phyloP scores from a whole-genome alignment of 352 stramenopile species.

The Pythium plurisporium region DNA sequence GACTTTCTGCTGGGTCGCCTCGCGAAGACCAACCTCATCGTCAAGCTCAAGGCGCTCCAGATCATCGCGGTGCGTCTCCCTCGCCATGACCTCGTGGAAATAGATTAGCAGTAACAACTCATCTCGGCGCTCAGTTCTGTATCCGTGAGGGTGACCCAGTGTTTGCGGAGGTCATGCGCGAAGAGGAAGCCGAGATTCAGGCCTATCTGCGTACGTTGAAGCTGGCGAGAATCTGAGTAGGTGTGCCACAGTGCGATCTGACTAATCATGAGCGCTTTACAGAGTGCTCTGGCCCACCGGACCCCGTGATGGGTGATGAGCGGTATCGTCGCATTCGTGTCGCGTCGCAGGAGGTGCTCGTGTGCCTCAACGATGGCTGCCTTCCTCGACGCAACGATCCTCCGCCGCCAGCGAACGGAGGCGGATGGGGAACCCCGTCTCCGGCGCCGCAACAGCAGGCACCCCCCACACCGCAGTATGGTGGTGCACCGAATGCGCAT shows the following conservation, averaged over 20 bases:
- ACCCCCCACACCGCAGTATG: conserved; percentile 1
- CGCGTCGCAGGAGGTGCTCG: conserved; percentile 69
- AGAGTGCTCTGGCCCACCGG: conserved; percentile 74
- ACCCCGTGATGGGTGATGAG: conserved; percentile 79
- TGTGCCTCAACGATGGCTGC: conserved; percentile 71
- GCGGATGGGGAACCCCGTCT: conserved; percentile 1
- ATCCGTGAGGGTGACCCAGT: conserved; percentile 60
- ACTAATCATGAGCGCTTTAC: conserved; percentile 2
- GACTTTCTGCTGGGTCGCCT: conserved; percentile 74
- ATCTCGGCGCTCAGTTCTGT: conserved; percentile 44
- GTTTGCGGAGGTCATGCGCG: conserved; percentile 54
- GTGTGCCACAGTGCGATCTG: no score
- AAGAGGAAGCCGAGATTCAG: conserved; percentile 67
- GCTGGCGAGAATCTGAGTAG: neutral
- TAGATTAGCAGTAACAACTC: neutral
- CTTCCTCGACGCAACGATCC: conserved; percentile 47
- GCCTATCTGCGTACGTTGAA: conserved; percentile 62
- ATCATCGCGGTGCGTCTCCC: conserved; percentile 56
- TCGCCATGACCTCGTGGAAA: neutral
- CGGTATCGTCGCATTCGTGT: conserved; percentile 83
- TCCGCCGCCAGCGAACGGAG: conserved; percentile 18
- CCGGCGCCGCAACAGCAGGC: conserved; percentile 2
- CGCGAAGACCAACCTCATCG: conserved; percentile 79
- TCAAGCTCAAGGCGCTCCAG: conserved; percentile 84
- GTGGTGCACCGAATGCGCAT: conserved; percentile 12